A percentile compares a stretch with the other conserved stretches of the same genome.
These are phyloP conservation scores for Diversispora eburnea DNA, from an alignment of 192 early-diverging fungal species.

Conservation along the genomic window DNA sequence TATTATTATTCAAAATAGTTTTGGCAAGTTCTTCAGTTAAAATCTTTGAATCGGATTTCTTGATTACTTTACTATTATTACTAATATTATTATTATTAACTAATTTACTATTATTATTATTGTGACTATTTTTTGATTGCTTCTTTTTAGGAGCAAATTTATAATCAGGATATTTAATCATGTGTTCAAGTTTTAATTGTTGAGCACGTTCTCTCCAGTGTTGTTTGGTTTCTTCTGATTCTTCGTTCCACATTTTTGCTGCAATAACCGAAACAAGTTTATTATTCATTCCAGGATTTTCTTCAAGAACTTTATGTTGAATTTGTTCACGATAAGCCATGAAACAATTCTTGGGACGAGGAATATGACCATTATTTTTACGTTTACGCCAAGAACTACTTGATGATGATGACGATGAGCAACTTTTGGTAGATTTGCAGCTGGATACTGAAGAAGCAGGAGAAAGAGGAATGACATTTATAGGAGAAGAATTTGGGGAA, in stretches of 20 bases:
- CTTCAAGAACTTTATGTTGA: constrained; percentile 34
- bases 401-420: not conserved
- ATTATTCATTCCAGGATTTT: constrained; percentile 30
- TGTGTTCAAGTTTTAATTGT: constrained; percentile 28
- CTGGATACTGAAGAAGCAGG: not conserved
- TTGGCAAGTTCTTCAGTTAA: not conserved
- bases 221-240: constrained; percentile 21
- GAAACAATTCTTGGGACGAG: constrained; percentile 40
- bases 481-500: not conserved
- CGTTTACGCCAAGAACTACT: constrained; percentile 21
- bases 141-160: constrained; percentile 41
- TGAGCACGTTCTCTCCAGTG: constrained; percentile 27
- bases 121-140: not conserved
- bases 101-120: not conserved
- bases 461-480: not conserved
- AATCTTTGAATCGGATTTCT: not conserved
- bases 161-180: constrained; percentile 32
- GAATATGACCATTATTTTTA: constrained; percentile 29
- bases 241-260: constrained; percentile 32
- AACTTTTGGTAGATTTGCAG: not conserved
- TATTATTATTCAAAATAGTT: not conserved
- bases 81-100: not conserved
- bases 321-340: constrained; percentile 49
- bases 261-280: constrained; percentile 31
- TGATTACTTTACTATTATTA: not conserved